Evolutionary conservation across 2,329 filamentous ascomycete species (phyloP).

Genomic region (Sporothrix curviconia): DNA sequence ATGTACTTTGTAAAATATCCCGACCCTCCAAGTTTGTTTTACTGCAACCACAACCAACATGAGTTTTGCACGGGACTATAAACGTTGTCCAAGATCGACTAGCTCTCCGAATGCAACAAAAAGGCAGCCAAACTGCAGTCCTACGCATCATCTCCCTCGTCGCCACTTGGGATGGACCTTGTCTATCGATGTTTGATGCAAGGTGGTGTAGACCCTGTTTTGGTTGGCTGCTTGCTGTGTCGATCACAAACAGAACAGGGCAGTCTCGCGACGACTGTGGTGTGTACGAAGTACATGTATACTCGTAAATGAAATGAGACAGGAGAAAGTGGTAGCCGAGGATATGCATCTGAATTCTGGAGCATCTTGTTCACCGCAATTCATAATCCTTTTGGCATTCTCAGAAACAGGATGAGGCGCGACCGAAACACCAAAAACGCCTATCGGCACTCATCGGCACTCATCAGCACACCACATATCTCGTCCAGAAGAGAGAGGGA

Average conservation of each 20-base stretch:
- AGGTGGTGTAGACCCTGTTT: conserved; percentile 3
- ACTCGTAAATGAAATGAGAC: neutral
- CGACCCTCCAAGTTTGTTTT: neutral
- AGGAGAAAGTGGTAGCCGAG: neutral
- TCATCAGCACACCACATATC: too few relatives aligned
- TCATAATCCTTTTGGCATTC: neutral
- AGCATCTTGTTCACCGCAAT: neutral
- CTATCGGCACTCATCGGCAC: too few relatives aligned
- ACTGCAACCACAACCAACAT: neutral
- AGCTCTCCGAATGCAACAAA: neutral
- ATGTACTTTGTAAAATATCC: conserved; percentile 3
- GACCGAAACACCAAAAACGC: conserved; percentile 1
- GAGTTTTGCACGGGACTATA: neutral
- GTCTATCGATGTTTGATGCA: neutral
- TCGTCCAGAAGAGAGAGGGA: too few relatives aligned
- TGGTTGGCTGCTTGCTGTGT: neutral
- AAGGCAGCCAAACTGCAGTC: neutral
- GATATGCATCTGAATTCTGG: neutral
- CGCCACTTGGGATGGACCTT: neutral
- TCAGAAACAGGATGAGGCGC: neutral
- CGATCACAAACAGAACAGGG: neutral
- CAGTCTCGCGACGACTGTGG: too few relatives aligned
- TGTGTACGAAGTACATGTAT: neutral
- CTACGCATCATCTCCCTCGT: neutral
- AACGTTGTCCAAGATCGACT: neutral